Base-by-base conservation (phyloP, 495 filamentous ascomycete species). In the Terfezia claveryi region DNA sequence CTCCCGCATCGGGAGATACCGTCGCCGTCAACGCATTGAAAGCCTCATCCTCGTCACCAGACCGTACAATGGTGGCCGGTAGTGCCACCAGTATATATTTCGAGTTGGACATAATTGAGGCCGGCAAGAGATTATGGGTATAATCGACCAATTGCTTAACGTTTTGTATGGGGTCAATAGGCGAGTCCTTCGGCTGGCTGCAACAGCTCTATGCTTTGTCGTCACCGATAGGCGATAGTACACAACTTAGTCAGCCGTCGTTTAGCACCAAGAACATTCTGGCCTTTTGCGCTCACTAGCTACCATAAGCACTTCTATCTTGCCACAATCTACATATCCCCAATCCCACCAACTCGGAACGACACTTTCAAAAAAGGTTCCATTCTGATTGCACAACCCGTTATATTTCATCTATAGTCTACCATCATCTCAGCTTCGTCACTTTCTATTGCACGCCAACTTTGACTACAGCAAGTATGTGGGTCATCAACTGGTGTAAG, bases 401-500 rank as follows among this genome's bases (percentile, higher is more conserved):
- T 32, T 7, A 32, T 7, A 32, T 32, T 32, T 32, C 27, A 32
- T 32, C 27, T 32, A 32, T 32, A 32, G 4, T 32, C 4, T 32
- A 32, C 4, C 27, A 32, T 32, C 27, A 32, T 32, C 27, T 32
- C 7, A 32, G 27, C 27, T 7, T 32, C 27, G 27, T 32, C 27
- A 7, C 27, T 32, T 32, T 32, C 27, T 32, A 32, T 7, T 2
- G 27, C 27, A 32, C 27, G 4, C 27, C 4, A 32, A 32, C 27
- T 32, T 32, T 32, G 4, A 32, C 27, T 5, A 32, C 27, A 46
- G 52, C 54, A 74, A 77, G 66, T 57, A 94, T 96, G 89, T 94
- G 85, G 87, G 82, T 96, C 67, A 68, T 93, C 60, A 86, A 86
- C 78, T 96, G 89, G 88, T 93, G 85, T 91, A 84, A 68, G 83